Conservation (phyloP, 202 grass and related monocot genomes). For the Miscanthus sacchariflorus region DNA sequence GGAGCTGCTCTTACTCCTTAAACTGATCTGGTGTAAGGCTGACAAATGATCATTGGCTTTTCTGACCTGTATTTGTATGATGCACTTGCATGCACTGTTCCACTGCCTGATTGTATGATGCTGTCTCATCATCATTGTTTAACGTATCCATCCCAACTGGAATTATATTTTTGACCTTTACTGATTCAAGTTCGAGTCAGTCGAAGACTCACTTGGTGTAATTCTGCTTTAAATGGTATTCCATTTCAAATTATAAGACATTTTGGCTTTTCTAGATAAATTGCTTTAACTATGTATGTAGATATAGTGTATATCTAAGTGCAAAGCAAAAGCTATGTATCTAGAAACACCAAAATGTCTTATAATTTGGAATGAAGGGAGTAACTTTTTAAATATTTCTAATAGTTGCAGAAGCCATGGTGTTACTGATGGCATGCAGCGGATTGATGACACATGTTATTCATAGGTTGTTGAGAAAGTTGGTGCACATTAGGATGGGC, state of each 20-base stretch:
- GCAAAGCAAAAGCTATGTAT: too few relatives aligned
- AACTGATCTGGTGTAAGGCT: neutral
- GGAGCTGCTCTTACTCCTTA: neutral
- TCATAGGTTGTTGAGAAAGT: neutral
- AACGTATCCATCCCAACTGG: neutral
- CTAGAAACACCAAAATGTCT: too few relatives aligned
- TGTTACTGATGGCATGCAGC: neutral
- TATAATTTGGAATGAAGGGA: too few relatives aligned
- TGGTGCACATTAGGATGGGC: neutral
- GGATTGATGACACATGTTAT: neutral
- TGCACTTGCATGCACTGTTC: neutral
- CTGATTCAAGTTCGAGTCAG: neutral
- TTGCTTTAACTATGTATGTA: too few relatives aligned
- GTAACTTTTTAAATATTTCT: conserved; percentile 1
- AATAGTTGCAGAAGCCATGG: too few relatives aligned
- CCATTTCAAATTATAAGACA: too few relatives aligned
- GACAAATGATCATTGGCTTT: neutral
- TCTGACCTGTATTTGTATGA: neutral
- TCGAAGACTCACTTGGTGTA: too few relatives aligned
- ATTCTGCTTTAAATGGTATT: too few relatives aligned
- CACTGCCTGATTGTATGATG: neutral
- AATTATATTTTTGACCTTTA: neutral
- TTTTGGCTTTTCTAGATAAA: too few relatives aligned
- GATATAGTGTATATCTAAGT: too few relatives aligned
- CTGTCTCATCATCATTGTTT: neutral